Base-by-base conservation (phyloP, 768 basidiomycete species). In the Clitopilus hobsonii region DNA sequence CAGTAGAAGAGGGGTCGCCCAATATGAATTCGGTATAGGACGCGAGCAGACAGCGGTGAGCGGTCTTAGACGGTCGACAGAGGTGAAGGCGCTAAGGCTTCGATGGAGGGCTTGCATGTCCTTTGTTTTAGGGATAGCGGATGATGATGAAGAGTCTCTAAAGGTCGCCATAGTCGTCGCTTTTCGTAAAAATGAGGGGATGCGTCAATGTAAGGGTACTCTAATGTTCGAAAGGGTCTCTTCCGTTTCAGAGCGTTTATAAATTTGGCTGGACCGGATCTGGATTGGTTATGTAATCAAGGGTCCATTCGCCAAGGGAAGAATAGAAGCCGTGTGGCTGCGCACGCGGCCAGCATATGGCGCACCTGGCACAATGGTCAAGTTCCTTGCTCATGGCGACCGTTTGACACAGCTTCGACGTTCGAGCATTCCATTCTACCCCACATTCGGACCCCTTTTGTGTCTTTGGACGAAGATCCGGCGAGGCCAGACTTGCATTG, bases 21-120 rank as follows among this genome's bases (percentile, higher is more conserved):
- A 91, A 72, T 91, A 91, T 0, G 86, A 88, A 69, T 91, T 91
- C n/a, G 87, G 86, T 63, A 91, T 84, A 25, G 89, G 89, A 0
- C 85, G 82, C 2, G 72, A 63, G 49, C 63, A 61, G 53, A 56
- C 57, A 14, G 61, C 62, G 24, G 56, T 64, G 38, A 64, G 51
- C 23, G 64, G 64, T 25, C 60, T 58, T 2, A 59, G 38, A 49
- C 61, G 51, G 52, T 57, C 52, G 18, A 52, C 56, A 14, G 63
- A 62, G 36, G 63, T 58, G 26, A 63, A 53, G 1, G 58, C 57
- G 41, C 61, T 56, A 25, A 63, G 38, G 49, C 57, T 58, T 30
- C 61, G 55, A 48, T 60, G 60, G 8, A 50, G 45, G 28, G 49
- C 54, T 22, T 57, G 59, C 51, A 62, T 63, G 27, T 64, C 56